Base-by-base conservation (phyloP, 2,329 filamentous ascomycete genomes). In the Metarhizium brunneum region DNA sequence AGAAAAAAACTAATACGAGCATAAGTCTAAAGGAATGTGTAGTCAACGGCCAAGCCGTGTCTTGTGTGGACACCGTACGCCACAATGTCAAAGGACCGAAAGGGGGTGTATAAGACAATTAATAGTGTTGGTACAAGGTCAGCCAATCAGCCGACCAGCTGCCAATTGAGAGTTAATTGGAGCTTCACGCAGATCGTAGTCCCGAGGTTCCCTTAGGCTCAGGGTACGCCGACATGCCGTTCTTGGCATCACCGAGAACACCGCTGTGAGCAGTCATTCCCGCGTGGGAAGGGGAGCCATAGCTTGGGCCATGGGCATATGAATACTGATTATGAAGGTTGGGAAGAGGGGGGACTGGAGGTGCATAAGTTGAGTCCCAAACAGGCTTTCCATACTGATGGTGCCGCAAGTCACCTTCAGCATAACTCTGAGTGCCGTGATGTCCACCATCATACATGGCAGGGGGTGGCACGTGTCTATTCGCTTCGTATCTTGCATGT, bases 401-500 rank as follows among this genome's bases (percentile, higher is more conserved):
- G 29, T 43, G 18, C 7, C 18, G 10, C 40, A 30, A 45, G 8
- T 54, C 51, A 4, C 14, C 47, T 42, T 29, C 51, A 6, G 40
- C n/a, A 36, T 48, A 13, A 4, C 40, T 36, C 4, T 51, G 53
- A 36, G 45, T 16, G 8, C n/a, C 45, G n/a, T 57, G 59, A 8
- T 54, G 42, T 18, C 55, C 53, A 30, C 52, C 11, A 2, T 56
- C 60, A 42, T 59, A 53, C 10, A 32, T 42, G 7, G 52, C 47
- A 16, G 58, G 42, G n/a, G 50, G 30, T n/a, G 50, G 45, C 18
- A 40, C 43, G 11, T 38, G 7, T 1, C 29, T 29, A 18, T 51
- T 55, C 20, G n/a, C 52, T 14, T 59, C 56, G 11, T 57, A 56
- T 16, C 38, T 50, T 10, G 14, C 25, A 6, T 49, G 45, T 18